Base-by-base conservation (phyloP, 2,329 filamentous ascomycete species). In the Colletotrichum sp. region DNA sequence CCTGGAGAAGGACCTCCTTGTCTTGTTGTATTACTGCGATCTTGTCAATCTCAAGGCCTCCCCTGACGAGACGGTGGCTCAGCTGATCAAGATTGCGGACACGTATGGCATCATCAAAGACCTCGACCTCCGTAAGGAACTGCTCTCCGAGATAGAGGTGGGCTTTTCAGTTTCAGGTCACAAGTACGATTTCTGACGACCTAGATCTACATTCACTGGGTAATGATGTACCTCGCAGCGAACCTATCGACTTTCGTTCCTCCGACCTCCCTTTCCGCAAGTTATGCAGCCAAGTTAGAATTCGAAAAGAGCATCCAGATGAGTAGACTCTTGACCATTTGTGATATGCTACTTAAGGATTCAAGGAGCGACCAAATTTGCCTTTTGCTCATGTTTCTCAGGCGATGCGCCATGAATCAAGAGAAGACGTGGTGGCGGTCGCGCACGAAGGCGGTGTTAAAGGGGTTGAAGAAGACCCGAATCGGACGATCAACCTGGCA, bases 21-120 rank as follows among this genome's bases (percentile, higher is more conserved):
- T 78, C 21, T 61, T 78, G 18, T 43, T 78, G 21, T 72, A 76
- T 28, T 77, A 77, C 4, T 78, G 76, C 64, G 59, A 77, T n/a
- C 12, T 65, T 8, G 63, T 6, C 8, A 69, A 70, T 16, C 59
- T 75, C 9, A 67, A 63, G 14, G 26, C 52, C 7, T 73, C 71
- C 2, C 48, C 68, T 1, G 75, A 78, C 12, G 76, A 78, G 48
- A 48, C 66, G 4, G 24, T 77, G 6, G 43, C 55, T n/a, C 75
- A 77, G 52, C n/a, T 77, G 12, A 59, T n/a, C 7, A 61, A 55
- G 16, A 67, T 69, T 3, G 56, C 75, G 5, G 52, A 28, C 14
- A 78, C 76, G 28, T 73, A 78, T 56, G 73, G 75, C 8, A 38
- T 7, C 3, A 70, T 78, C 34, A 74, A 77, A 21, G 66, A 77